Evolutionary conservation across 2,329 filamentous ascomycete species (phyloP).

Genomic region (Metarhizium robertsii): DNA sequence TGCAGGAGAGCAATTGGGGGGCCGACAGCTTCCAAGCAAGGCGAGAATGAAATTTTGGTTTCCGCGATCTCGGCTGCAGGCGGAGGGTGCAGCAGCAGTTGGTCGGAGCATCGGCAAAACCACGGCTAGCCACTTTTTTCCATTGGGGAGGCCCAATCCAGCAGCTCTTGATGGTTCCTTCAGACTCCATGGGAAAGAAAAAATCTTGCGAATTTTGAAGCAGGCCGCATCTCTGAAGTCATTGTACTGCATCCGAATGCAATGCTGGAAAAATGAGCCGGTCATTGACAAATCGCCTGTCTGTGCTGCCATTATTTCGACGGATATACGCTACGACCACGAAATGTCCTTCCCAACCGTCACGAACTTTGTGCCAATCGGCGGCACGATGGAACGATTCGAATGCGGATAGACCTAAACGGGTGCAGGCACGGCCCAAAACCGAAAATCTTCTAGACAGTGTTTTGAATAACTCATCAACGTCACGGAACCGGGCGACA

Average conservation of each 20-base stretch:
- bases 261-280: slow-evolving; percentile 34
- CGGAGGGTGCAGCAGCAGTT: slow-evolving; percentile 10
- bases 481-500: slow-evolving; percentile 8
- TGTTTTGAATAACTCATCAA: slow-evolving; percentile 21
- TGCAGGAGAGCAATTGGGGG: slow-evolving; percentile 14
- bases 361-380: slow-evolving; percentile 32
- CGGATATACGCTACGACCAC: slow-evolving; percentile 12
- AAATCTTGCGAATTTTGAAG: background rate
- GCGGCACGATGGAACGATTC: slow-evolving; percentile 18
- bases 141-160: background rate
- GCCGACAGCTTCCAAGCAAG: slow-evolving; percentile 15
- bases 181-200: background rate
- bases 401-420: slow-evolving; percentile 13
- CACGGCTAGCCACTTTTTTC: slow-evolving; percentile 18
- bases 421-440: slow-evolving; percentile 14
- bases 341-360: slow-evolving; percentile 12
- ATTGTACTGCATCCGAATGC: background rate
- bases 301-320: slow-evolving; percentile 29
- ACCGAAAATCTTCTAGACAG: slow-evolving; percentile 23
- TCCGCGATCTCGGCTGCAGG: slow-evolving; percentile 26
- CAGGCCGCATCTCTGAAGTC: background rate
- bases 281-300: slow-evolving; percentile 30
- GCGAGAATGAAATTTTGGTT: slow-evolving; percentile 30
- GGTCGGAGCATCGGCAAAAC: slow-evolving; percentile 25
- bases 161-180: background rate